phyloP scores from a whole-genome alignment of 352 stramenopile genomes.

The Phytophthora melonis region DNA sequence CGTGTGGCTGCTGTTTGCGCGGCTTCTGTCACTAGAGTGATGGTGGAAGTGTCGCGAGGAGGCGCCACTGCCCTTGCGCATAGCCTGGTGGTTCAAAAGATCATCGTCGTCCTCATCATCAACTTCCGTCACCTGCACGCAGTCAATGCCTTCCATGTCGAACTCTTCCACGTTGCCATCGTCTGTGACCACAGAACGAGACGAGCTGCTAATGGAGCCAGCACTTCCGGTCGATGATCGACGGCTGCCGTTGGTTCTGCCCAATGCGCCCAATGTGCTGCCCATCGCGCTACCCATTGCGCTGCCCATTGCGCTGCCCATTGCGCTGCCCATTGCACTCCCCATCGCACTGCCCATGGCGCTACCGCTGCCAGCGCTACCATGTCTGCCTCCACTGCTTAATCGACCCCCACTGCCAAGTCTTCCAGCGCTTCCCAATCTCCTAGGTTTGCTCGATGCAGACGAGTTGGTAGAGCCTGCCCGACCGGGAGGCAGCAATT shows the following conservation, averaged over 20 bases:
- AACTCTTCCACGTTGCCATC: constrained; percentile 57
- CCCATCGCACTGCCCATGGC: constrained; percentile 23
- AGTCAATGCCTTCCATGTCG: constrained; percentile 82
- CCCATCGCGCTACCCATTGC: constrained; percentile 24
- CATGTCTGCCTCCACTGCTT: constrained; percentile 23
- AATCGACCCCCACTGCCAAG: constrained; percentile 8
- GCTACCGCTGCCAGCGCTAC: constrained; percentile 28
- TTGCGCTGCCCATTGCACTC: constrained; percentile 19
- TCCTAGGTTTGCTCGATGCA: constrained; percentile 43
- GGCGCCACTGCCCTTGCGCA: constrained; percentile 48
- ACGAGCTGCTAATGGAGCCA: constrained; percentile 62
- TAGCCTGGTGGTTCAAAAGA: constrained; percentile 34
- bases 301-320: constrained; percentile 28
- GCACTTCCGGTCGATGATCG: constrained; percentile 59
- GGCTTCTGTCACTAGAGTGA: constrained; percentile 37
- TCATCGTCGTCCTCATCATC: constrained; percentile 83
- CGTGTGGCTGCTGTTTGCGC: constrained; percentile 43
- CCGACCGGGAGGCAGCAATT: constrained; percentile 50
- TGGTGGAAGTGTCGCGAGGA: constrained; percentile 53
- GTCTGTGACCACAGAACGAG: constrained; percentile 48
- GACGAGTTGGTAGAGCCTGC: constrained; percentile 53
- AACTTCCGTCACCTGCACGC: constrained; percentile 78
- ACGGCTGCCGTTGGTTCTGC: constrained; percentile 34
- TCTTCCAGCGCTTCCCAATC: constrained; percentile 35
- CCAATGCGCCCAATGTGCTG: constrained; percentile 22